Evolutionary conservation across 169 alveolate genomes (phyloP), one percentile per base, ranked within the genome.

Genomic region (Theileria sp.): DNA sequence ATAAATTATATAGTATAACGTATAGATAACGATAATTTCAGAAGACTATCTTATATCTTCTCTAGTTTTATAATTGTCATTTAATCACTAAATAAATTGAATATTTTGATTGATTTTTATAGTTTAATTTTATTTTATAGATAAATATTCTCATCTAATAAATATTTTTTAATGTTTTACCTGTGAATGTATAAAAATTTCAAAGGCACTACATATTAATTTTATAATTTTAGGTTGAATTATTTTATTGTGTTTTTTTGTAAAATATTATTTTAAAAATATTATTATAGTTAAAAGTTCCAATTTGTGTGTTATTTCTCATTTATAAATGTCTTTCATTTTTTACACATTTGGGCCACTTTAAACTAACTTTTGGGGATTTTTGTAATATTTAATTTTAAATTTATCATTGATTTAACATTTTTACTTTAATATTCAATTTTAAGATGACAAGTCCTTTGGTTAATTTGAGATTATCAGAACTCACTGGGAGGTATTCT

Each of bases 401-500:
- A 9, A 12, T 5, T 60, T 10, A 60, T 23, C n/a, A 23, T 60
- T 9, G 15, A 60, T 60, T 60, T 28, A 25, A 64, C 23, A 10
- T 28, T 64, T 64, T 4, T 8, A 26, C 2, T 38, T 64, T 21
- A n/a, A 28, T 64, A 7, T 64, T 32, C 25, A 64, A 38, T 64
- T 17, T 51, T 70, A 13, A 51, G 30, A 70, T 70, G 77, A 4
- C 62, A 54, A 21, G 34, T 19, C 80, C 80, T 2, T 23, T 77
- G 69, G 77, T 77, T 21, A 81, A 32, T 9, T 28, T 81, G 25
- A 74, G 68, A 68, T 66, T 81, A 26, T 81, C 88, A 51, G 88
- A 81, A 28, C 68, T 81, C 64, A 81, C 88, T 23, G 72, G 72
- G 69, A 77, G 88, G 88, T 81, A 76, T 10, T 12, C 19, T 13